Conservation (phyloP, 1,284 basidiomycete species). For the Xerocomus amazonicus region DNA sequence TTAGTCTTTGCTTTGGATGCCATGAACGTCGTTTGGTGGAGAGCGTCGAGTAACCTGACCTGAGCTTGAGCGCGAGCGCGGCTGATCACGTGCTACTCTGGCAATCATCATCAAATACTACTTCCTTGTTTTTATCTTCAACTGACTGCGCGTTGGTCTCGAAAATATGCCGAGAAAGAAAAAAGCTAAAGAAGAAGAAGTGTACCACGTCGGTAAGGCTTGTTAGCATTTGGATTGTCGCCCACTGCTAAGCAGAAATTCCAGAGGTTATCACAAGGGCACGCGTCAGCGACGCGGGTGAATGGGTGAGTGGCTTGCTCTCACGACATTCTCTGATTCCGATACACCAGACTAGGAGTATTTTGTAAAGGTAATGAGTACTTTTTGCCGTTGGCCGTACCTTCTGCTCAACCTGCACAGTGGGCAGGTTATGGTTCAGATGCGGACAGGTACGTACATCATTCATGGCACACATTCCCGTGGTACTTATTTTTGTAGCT, state of each 20-base stretch:
- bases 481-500: slow-evolving; percentile 39
- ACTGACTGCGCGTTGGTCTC: neutral
- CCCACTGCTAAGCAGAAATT: neutral
- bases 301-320: slow-evolving; percentile 40
- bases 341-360: slow-evolving; percentile 45
- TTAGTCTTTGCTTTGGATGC: slow-evolving; percentile 71
- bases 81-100: slow-evolving; percentile 17
- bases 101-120: neutral
- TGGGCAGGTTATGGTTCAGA: slow-evolving; percentile 51
- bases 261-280: slow-evolving; percentile 55
- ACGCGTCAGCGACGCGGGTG: slow-evolving; percentile 39
- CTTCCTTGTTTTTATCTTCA: too few relatives aligned
- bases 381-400: neutral
- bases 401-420: slow-evolving; percentile 30
- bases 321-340: neutral
- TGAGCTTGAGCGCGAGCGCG: slow-evolving; percentile 4
- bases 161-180: slow-evolving; percentile 28
- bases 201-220: slow-evolving; percentile 50
- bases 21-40: slow-evolving; percentile 30
- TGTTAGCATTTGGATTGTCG: neutral
- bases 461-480: neutral
- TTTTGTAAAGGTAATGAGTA: slow-evolving; percentile 48
- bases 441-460: slow-evolving; percentile 41
- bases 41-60: too few relatives aligned
- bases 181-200: slow-evolving; percentile 33